phyloP scores from a whole-genome alignment of 176 grass and related monocot species.

The Oryza glumipatula region DNA sequence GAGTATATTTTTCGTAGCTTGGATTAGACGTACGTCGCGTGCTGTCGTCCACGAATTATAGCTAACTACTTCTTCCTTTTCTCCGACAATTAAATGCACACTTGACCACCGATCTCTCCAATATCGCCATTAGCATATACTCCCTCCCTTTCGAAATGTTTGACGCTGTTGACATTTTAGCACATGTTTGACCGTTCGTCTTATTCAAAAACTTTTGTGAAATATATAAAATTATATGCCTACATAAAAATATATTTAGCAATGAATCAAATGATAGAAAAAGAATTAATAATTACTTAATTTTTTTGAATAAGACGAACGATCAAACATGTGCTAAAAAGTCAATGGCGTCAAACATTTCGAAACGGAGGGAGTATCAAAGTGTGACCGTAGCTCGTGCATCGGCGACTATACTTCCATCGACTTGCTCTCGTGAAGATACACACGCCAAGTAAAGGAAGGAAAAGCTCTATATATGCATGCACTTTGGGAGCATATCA shows the following conservation, averaged over 20 bases:
- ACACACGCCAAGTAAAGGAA: not conserved
- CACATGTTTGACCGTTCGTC: no score
- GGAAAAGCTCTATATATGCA: no score
- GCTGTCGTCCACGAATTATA: constrained; percentile 23
- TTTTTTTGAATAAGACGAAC: no score
- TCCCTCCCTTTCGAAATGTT: no score
- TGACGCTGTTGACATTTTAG: no score
- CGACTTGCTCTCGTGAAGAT: not conserved
- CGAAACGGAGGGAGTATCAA: not conserved
- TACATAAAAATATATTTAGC: no score
- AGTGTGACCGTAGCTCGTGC: not conserved
- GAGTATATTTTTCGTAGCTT: not conserved
- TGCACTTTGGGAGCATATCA: not conserved
- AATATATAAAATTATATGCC: no score
- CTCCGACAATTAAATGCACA: constrained; percentile 42
- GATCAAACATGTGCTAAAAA: no score
- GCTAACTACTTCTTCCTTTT: constrained; percentile 22
- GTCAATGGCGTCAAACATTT: no score
- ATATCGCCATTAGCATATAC: not conserved
- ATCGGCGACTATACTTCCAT: not conserved
- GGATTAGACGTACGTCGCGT: not conserved
- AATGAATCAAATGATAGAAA: no score
- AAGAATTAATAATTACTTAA: no score
- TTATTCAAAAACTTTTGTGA: no score
- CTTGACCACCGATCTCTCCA: not conserved